Conservation (phyloP, 345 rosid genomes). For the Passiflora organensis region DNA sequence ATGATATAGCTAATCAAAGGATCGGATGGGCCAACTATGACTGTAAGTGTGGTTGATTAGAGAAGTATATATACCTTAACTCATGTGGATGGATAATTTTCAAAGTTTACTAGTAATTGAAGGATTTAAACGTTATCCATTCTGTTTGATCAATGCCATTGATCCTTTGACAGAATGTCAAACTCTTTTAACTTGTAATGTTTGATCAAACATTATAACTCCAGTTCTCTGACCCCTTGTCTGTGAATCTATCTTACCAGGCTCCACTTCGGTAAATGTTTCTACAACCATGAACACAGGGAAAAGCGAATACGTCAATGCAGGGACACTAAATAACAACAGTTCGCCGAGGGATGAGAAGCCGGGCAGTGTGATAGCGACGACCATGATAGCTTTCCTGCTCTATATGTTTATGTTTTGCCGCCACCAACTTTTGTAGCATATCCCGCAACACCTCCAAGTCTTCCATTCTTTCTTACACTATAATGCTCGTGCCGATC, state of each 20-base stretch:
- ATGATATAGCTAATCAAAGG: constrained; percentile 73
- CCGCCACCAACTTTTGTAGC: constrained; percentile 40
- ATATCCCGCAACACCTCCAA: background rate
- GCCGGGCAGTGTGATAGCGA: constrained; percentile 11
- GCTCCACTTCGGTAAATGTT: constrained; percentile 71
- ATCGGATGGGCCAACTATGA: constrained; percentile 86
- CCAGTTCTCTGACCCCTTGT: constrained; percentile 10
- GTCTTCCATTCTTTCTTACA: background rate
- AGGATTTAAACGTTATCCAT: background rate
- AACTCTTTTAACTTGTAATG: background rate
- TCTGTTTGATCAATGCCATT: no score
- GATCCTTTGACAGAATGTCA: background rate
- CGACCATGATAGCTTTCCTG: constrained; percentile 21
- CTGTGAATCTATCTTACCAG: constrained; percentile 27
- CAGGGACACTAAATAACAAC: constrained; percentile 48
- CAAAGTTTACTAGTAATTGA: background rate
- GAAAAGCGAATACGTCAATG: constrained; percentile 60
- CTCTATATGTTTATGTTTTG: constrained; percentile 21
- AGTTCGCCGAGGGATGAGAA: constrained; percentile 22
- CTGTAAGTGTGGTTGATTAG: constrained; percentile 51
- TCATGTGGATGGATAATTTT: background rate
- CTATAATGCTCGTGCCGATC: constrained; percentile 16
- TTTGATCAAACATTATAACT: no score
- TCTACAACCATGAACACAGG: constrained; percentile 54
- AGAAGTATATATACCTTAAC: no score